Percentiles rank a stretch among this genome's conserved stretches.
Conservation (phyloP, 306 rosid species). For the Sicyos baderoa region DNA sequence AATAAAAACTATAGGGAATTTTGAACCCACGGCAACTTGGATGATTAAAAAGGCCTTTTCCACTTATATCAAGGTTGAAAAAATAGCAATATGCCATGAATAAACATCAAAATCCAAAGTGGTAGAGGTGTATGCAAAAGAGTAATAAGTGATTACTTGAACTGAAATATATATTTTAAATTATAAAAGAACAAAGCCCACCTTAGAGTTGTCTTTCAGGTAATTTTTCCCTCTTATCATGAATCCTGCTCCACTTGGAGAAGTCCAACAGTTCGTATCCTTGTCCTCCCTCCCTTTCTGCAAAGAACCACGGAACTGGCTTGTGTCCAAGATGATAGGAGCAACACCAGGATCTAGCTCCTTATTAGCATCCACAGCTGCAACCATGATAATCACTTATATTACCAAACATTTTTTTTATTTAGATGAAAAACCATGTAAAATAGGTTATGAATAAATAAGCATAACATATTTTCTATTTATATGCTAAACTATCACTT, state of each 20-base stretch:
- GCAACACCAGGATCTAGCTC: slow-evolving; percentile 42
- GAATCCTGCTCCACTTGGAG: slow-evolving; percentile 66
- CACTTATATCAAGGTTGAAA: slow-evolving; percentile 2
- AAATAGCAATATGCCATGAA: not conserved
- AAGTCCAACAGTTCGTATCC: slow-evolving; percentile 73
- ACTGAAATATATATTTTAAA: not conserved
- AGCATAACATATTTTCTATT: not conserved
- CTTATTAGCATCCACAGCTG: slow-evolving; percentile 43
- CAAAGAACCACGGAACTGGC: slow-evolving; percentile 47
- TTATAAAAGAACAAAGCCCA: slow-evolving; percentile 18
- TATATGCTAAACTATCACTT: too few relatives aligned
- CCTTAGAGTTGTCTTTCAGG: slow-evolving; percentile 80
- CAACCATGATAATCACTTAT: slow-evolving; percentile 25
- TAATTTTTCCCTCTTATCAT: slow-evolving; percentile 91
- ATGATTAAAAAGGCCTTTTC: not conserved
- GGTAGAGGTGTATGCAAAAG: not conserved
- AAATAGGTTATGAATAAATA: slow-evolving; percentile 12
- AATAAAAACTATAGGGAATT: not conserved
- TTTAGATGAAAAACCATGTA: not conserved
- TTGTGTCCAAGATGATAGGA: slow-evolving; percentile 41
- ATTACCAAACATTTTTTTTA: not conserved
- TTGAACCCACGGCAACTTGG: not conserved
- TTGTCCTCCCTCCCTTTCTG: slow-evolving; percentile 40
- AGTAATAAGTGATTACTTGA: not conserved
- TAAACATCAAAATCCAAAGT: slow-evolving; percentile 2